phyloP scores from a whole-genome alignment of 2,329 filamentous ascomycete genomes.

The Stagonosporopsis chrysanthemi region DNA sequence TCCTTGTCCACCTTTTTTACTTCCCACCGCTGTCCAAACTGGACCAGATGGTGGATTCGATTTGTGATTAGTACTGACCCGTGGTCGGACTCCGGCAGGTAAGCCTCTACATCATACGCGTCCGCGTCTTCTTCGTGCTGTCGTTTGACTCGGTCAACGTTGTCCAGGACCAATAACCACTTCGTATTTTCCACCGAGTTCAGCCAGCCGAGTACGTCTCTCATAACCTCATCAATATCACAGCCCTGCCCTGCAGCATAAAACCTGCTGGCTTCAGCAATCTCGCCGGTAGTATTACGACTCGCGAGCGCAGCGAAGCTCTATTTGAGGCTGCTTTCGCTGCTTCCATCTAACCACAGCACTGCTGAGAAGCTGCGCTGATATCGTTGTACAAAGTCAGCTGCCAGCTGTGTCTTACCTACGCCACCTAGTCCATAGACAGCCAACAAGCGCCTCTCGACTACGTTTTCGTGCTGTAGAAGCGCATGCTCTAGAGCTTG shows the following conservation, averaged over 20 bases:
- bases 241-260: neutral
- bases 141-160: conserved; percentile 28
- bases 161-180: conserved; percentile 34
- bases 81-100: conserved; percentile 27
- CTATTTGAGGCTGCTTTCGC: conserved; percentile 21
- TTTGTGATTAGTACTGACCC: conserved; percentile 31
- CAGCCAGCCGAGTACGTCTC: conserved; percentile 26
- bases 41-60: conserved; percentile 25
- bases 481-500: conserved; percentile 19
- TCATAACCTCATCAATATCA: conserved; percentile 17
- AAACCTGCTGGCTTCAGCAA: conserved; percentile 12
- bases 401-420: conserved; percentile 11
- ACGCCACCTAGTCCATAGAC: conserved; percentile 27
- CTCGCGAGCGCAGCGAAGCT: conserved; percentile 19
- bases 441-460: conserved; percentile 12
- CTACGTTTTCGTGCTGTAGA: neutral
- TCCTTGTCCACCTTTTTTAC: conserved; percentile 15
- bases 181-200: conserved; percentile 20
- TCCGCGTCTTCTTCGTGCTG: conserved; percentile 10
- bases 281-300: conserved; percentile 19
- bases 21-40: conserved; percentile 26
- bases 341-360: conserved; percentile 11
- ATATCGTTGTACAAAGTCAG: neutral
- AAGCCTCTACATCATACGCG: conserved; percentile 26
- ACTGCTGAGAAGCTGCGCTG: conserved; percentile 5